phyloP scores from a whole-genome alignment of 1,284 basidiomycete genomes.

The Sanguinoderma infundibulare region DNA sequence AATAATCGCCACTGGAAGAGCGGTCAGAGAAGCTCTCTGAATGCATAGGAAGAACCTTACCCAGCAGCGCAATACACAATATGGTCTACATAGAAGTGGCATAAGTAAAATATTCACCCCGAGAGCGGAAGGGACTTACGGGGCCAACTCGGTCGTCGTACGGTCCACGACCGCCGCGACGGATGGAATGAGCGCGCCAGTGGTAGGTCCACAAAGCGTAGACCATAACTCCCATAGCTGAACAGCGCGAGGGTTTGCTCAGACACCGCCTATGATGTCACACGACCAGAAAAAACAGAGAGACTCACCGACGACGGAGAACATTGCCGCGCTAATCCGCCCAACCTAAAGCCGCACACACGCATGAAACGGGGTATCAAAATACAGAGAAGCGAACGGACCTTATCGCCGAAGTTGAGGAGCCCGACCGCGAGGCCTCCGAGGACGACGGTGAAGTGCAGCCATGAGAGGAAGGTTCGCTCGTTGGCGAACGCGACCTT shows the following conservation, averaged over 20 bases:
- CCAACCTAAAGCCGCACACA: slow-evolving; percentile 68
- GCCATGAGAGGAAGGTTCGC: slow-evolving; percentile 95
- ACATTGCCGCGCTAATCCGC: slow-evolving; percentile 91
- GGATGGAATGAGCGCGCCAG: slow-evolving; percentile 94
- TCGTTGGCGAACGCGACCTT: slow-evolving; percentile 97
- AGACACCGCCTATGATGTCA: slow-evolving; percentile 7
- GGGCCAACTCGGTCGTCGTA: slow-evolving; percentile 96
- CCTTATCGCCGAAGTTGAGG: slow-evolving; percentile 95
- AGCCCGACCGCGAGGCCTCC: slow-evolving; percentile 96
- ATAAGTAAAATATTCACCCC: slow-evolving; percentile 15
- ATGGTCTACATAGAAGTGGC: slow-evolving; percentile 62
- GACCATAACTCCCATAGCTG: slow-evolving; percentile 96
- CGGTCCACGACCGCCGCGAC: slow-evolving; percentile 89
- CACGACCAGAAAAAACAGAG: slow-evolving; percentile 8
- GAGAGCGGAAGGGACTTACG: slow-evolving; percentile 45
- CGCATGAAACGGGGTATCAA: not conserved
- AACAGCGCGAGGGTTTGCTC: not conserved
- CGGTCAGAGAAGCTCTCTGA: not conserved
- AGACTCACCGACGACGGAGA: slow-evolving; percentile 84
- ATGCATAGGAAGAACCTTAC: slow-evolving; percentile 48
- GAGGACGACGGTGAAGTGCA: slow-evolving; percentile 94
- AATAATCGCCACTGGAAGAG: slow-evolving; percentile 75
- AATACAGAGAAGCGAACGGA: slow-evolving; percentile 35
- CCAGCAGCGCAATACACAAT: slow-evolving; percentile 82
- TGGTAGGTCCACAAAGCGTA: slow-evolving; percentile 97